Evolutionary conservation across 169 alveolate species (phyloP).

Genomic region (Plasmodium berghei): DNA sequence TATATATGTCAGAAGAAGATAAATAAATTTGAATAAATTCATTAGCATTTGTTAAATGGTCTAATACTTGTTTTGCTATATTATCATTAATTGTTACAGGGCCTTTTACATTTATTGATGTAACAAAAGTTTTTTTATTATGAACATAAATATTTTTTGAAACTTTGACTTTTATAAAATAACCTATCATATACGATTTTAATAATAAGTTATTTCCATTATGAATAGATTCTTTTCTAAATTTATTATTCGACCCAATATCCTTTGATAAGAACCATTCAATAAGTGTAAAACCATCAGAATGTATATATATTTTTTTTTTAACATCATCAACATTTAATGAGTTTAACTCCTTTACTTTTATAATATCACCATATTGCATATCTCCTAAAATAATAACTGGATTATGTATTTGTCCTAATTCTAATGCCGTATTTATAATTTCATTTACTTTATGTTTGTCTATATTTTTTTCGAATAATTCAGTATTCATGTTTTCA

Average conservation of each 20-base stretch:
- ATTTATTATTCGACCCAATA: constrained; percentile 73
- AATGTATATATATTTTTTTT: constrained; percentile 16
- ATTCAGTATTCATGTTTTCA: constrained; percentile 36
- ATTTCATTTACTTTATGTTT: constrained; percentile 10
- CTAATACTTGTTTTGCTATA: constrained; percentile 78
- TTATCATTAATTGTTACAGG: constrained; percentile 79
- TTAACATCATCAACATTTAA: background rate
- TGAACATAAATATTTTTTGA: constrained; percentile 78
- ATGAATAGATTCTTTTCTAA: constrained; percentile 63
- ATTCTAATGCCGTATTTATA: constrained; percentile 8
- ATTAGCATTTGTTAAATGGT: constrained; percentile 78
- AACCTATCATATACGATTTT: constrained; percentile 84
- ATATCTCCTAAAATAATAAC: constrained; percentile 61
- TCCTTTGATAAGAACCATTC: constrained; percentile 84
- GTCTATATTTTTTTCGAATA: constrained; percentile 23
- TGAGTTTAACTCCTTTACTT: constrained; percentile 48
- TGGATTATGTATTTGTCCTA: constrained; percentile 56
- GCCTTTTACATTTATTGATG: constrained; percentile 78
- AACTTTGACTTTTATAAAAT: constrained; percentile 78
- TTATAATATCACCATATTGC: constrained; percentile 61
- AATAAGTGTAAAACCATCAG: constrained; percentile 66
- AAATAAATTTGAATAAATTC: constrained; percentile 33
- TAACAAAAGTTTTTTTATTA: constrained; percentile 78
- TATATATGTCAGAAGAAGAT: constrained; percentile 59
- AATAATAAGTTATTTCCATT: constrained; percentile 78